These are phyloP conservation scores for Bacterosira constricta DNA, from an alignment of 108 stramenopile genomes.

Conservation along the genomic window DNA sequence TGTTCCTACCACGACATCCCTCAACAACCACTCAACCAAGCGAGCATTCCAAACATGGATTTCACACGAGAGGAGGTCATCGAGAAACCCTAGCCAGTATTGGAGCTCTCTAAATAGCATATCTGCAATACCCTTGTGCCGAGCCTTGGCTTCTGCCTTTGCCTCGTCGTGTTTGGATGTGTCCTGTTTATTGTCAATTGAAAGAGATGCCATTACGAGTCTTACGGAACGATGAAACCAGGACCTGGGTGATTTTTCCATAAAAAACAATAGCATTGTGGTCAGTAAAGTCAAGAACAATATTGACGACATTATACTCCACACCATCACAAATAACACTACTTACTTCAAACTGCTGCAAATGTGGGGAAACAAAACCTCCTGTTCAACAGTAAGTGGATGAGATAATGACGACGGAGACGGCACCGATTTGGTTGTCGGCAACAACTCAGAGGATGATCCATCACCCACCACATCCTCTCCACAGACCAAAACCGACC, in stretches of 20 bases:
- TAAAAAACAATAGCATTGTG: neutral
- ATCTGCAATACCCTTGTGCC: slow-evolving; percentile 55
- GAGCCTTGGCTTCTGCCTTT: slow-evolving; percentile 56
- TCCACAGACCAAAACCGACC: slow-evolving; percentile 50
- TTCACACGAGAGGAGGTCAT: slow-evolving; percentile 78
- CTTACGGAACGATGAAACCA: slow-evolving; percentile 48
- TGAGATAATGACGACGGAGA: neutral
- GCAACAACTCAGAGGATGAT: slow-evolving; percentile 44
- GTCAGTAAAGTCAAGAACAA: neutral
- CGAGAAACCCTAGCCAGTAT: slow-evolving; percentile 72
- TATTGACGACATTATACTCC: neutral
- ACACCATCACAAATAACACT: neutral
- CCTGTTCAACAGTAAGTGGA: slow-evolving; percentile 40
- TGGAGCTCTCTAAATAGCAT: slow-evolving; percentile 55
- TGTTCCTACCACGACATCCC: slow-evolving; percentile 61
- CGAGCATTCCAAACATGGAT: slow-evolving; percentile 74
- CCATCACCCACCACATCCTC: slow-evolving; percentile 32
- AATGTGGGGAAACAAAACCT: slow-evolving; percentile 37
- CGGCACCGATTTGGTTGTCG: neutral
- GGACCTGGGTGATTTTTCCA: slow-evolving; percentile 1
- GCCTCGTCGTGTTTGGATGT: slow-evolving; percentile 18
- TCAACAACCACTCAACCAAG: slow-evolving; percentile 71
- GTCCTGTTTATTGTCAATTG: slow-evolving; percentile 7
- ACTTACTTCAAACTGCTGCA: slow-evolving; percentile 40
- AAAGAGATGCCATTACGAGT: slow-evolving; percentile 41